Evolutionary conservation across 768 basidiomycete genomes (phyloP).

Genomic region (Nidularia sp.): DNA sequence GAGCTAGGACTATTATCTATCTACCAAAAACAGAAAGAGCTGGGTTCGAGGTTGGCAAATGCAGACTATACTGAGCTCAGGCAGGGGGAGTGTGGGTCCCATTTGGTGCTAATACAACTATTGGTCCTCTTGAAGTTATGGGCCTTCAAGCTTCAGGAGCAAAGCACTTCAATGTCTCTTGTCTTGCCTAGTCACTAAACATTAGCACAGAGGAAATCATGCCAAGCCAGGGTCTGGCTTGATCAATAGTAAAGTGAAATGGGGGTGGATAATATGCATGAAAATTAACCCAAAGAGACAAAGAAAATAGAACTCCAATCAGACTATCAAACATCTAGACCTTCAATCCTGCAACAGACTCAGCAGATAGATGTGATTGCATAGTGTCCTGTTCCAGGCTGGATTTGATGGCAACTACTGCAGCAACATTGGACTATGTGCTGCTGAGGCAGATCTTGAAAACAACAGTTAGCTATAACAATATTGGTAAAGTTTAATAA

Average conservation of each 20-base stretch:
- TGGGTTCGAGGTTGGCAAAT: too few relatives aligned
- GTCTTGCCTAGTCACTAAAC: too few relatives aligned
- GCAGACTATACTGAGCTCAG: too few relatives aligned
- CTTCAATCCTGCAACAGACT: conserved; percentile 51
- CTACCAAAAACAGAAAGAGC: too few relatives aligned
- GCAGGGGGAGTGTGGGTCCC: too few relatives aligned
- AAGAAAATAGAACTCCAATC: conserved; percentile 3
- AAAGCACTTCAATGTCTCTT: too few relatives aligned
- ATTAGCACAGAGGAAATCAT: background rate
- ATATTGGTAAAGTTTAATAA: background rate
- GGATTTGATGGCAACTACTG: conserved; percentile 80
- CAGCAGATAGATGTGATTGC: conserved; percentile 41
- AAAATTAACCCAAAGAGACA: conserved; percentile 3
- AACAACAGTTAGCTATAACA: conserved; percentile 10
- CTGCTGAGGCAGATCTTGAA: conserved; percentile 78
- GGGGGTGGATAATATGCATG: conserved; percentile 19
- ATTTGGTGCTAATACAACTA: too few relatives aligned
- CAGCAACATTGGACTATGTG: conserved; percentile 85
- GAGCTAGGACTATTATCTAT: too few relatives aligned
- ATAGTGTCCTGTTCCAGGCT: conserved; percentile 46
- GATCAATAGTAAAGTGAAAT: conserved; percentile 3
- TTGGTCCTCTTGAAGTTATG: too few relatives aligned
- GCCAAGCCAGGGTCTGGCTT: background rate
- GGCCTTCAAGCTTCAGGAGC: too few relatives aligned
- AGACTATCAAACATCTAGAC: conserved; percentile 4